Conservation (phyloP, 441 rosid genomes). For the Mallotus repandus region DNA sequence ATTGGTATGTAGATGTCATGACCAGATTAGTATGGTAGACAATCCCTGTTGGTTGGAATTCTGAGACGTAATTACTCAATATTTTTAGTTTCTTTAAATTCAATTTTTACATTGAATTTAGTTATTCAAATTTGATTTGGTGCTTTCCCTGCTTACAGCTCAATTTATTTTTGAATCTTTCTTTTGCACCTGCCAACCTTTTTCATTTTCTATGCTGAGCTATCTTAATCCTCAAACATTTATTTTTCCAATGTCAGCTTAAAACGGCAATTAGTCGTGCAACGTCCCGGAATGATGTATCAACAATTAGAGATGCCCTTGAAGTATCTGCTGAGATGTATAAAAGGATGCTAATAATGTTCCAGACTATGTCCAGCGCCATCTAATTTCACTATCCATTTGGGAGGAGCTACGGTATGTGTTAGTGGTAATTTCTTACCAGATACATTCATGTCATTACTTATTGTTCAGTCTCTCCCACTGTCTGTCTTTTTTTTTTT, state of each 20-base stretch:
- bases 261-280: conserved; percentile 95
- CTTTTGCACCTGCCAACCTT: no score
- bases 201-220: background rate
- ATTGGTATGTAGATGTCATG: conserved; percentile 58
- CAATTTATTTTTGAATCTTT: background rate
- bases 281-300: conserved; percentile 86
- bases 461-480: background rate
- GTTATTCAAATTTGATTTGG: background rate
- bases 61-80: no score
- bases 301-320: conserved; percentile 89
- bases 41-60: conserved; percentile 4
- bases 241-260: conserved; percentile 52
- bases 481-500: background rate
- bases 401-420: conserved; percentile 97
- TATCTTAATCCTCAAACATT: conserved; percentile 12
- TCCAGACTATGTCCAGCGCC: conserved; percentile 92
- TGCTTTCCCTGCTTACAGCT: conserved; percentile 2
- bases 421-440: conserved; percentile 10
- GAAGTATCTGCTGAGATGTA: conserved; percentile 99
- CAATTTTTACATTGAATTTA: background rate
- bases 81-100: background rate
- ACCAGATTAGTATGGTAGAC: background rate
- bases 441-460: background rate
- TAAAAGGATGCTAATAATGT: conserved; percentile 89
- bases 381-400: conserved; percentile 83